These are phyloP conservation scores for Cercophora scortea DNA, from an alignment of 495 filamentous ascomycete genomes.

Conservation along the genomic window DNA sequence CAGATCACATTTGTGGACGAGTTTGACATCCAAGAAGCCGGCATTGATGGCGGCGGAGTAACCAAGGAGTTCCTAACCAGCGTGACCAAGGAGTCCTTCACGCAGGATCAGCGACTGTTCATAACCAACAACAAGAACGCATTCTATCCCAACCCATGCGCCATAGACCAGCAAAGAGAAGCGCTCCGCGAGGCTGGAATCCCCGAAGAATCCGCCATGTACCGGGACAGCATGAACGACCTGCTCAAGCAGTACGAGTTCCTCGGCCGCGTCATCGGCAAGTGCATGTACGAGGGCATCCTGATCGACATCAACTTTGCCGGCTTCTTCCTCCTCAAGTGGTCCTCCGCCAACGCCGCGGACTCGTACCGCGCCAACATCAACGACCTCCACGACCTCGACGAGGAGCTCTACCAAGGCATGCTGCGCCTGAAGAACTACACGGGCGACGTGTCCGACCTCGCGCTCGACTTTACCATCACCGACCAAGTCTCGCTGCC, in stretches of 20 bases:
- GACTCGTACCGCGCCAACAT: constrained; percentile 77
- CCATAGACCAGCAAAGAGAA: constrained; percentile 65
- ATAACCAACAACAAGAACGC: constrained; percentile 82
- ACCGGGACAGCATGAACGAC: constrained; percentile 49
- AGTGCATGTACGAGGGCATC: constrained; percentile 97
- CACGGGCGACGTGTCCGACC: constrained; percentile 68
- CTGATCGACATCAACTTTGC: constrained; percentile 91
- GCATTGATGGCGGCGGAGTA: constrained; percentile 94
- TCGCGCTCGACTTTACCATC: constrained; percentile 84
- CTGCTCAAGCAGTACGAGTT: constrained; percentile 81
- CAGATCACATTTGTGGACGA: constrained; percentile 95
- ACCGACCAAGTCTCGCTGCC: constrained; percentile 63
- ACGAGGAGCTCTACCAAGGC: constrained; percentile 89
- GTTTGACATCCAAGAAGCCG: constrained; percentile 79
- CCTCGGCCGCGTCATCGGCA: constrained; percentile 83
- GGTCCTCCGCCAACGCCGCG: constrained; percentile 63
- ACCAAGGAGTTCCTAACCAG: constrained; percentile 97
- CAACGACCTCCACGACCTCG: constrained; percentile 88
- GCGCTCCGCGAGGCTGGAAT: constrained; percentile 46
- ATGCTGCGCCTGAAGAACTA: constrained; percentile 87
- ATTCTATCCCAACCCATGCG: constrained; percentile 80
- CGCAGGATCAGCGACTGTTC: constrained; percentile 46
- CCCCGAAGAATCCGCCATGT: constrained; percentile 41
- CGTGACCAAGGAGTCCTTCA: constrained; percentile 81
- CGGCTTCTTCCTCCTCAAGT: constrained; percentile 92